Evolutionary conservation across 1,284 basidiomycete species (phyloP).

Genomic region (Heimioporus retisporus): DNA sequence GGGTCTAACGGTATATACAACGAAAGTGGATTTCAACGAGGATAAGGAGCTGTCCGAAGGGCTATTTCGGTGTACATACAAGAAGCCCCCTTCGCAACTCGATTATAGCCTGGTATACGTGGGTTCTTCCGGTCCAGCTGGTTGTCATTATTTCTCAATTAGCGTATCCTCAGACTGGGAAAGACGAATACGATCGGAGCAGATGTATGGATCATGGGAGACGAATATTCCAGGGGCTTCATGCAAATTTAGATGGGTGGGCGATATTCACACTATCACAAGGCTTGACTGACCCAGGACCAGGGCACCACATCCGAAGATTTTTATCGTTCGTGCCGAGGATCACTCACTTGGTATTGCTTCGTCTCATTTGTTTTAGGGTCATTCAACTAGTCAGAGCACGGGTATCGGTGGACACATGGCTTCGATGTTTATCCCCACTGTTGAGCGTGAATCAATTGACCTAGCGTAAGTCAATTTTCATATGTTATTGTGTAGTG

Average conservation of each 20-base stretch:
- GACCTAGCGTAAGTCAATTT: constrained; percentile 76
- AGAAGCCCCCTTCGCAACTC: constrained; percentile 83
- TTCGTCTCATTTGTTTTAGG: constrained; percentile 49
- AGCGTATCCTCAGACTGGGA: constrained; percentile 69
- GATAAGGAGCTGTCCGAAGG: constrained; percentile 78
- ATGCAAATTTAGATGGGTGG: constrained; percentile 85
- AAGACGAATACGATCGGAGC: constrained; percentile 80
- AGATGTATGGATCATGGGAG: constrained; percentile 64
- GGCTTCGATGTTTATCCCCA: constrained; percentile 93
- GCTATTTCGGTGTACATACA: constrained; percentile 92
- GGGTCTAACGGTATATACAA: constrained; percentile 85
- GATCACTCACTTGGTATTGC: background rate
- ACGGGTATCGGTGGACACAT: constrained; percentile 95
- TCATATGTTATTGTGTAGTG: fast-evolving
- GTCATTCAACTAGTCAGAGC: constrained; percentile 88
- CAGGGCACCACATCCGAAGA: constrained; percentile 54
- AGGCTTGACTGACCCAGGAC: constrained; percentile 2
- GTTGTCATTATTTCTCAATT: background rate
- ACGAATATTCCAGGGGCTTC: constrained; percentile 79
- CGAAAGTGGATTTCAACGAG: constrained; percentile 77
- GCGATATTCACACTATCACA: constrained; percentile 25
- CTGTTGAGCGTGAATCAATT: constrained; percentile 95
- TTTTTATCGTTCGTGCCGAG: constrained; percentile 71
- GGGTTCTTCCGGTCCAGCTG: constrained; percentile 33
- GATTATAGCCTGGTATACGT: constrained; percentile 91